A percentile compares a stretch with the other conserved stretches of the same genome.
Evolutionary conservation across 805 yeast species (phyloP).

Genomic region (Candida takata): DNA sequence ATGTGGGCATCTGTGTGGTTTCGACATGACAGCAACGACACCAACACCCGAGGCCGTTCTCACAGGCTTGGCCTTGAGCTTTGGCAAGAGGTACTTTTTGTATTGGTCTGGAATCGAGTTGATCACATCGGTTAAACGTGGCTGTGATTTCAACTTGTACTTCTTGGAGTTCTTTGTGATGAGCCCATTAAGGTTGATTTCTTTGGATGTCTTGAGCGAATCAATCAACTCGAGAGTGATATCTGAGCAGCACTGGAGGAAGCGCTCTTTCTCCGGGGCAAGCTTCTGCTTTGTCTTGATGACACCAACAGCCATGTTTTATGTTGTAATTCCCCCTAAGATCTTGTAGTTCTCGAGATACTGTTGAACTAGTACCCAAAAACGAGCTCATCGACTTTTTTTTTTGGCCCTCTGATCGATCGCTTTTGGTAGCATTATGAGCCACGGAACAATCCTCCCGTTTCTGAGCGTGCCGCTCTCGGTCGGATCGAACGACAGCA

Average conservation of each 20-base stretch:
- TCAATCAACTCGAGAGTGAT: conserved; percentile 80
- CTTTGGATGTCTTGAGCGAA: conserved; percentile 64
- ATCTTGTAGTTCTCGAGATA: too few relatives aligned
- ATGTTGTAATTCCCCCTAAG: neutral
- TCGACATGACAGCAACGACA: conserved; percentile 98
- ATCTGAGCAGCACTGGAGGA: conserved; percentile 87
- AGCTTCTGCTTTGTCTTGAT: conserved; percentile 49
- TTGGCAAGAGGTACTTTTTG: conserved; percentile 84
- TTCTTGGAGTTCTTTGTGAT: conserved; percentile 82
- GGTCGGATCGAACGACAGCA: too few relatives aligned
- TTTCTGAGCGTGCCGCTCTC: too few relatives aligned
- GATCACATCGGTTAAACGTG: conserved; percentile 90
- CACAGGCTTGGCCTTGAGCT: conserved; percentile 96
- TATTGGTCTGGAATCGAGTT: conserved; percentile 94
- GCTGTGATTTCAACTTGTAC: conserved; percentile 86
- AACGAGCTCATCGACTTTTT: too few relatives aligned
- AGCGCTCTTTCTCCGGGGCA: conserved; percentile 90
- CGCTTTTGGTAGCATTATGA: too few relatives aligned
- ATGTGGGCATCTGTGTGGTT: conserved; percentile 98
- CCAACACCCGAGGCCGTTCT: conserved; percentile 98
- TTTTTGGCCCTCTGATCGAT: too few relatives aligned
- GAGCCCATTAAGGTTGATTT: conserved; percentile 84
- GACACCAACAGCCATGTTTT: conserved; percentile 24
- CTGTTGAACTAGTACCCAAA: too few relatives aligned
- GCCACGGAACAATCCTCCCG: too few relatives aligned